Evolutionary conservation across 768 basidiomycete species (phyloP).

Genomic region (Tulasnella sp.): DNA sequence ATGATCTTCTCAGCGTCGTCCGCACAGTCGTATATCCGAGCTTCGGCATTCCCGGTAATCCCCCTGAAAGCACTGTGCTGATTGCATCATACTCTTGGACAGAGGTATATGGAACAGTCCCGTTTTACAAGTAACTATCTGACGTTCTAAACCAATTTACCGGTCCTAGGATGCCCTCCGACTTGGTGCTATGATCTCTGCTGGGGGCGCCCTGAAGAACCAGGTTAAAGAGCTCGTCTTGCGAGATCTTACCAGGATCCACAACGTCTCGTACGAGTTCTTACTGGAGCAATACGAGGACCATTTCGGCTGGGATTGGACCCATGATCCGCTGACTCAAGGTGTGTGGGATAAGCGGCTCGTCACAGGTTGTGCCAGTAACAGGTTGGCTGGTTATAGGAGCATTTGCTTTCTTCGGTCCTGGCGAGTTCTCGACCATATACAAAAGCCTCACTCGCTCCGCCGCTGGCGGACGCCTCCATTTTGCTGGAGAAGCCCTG

Average conservation of each 20-base stretch:
- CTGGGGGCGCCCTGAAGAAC: constrained; percentile 2
- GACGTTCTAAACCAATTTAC: neutral
- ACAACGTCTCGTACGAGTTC: constrained; percentile 30
- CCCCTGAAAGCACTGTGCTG: constrained; percentile 31
- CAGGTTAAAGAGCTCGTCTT: constrained; percentile 34
- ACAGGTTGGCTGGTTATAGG: constrained; percentile 33
- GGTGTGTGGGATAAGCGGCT: constrained; percentile 32
- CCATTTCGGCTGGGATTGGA: constrained; percentile 39
- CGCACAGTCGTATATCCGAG: constrained; percentile 47
- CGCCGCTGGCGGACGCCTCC: constrained; percentile 36
- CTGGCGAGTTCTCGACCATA: constrained; percentile 40
- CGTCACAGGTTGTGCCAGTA: neutral
- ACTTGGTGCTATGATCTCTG: constrained; percentile 37
- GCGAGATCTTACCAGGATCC: constrained; percentile 36
- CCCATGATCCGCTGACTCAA: constrained; percentile 35
- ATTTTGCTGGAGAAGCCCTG: constrained; percentile 41
- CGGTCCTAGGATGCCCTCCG: constrained; percentile 40
- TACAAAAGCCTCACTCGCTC: constrained; percentile 38
- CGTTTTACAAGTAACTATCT: neutral
- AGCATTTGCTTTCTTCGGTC: constrained; percentile 43
- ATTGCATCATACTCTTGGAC: constrained; percentile 45
- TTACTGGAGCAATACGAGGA: constrained; percentile 30
- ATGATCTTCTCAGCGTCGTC: constrained; percentile 10
- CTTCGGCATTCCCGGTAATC: constrained; percentile 35
- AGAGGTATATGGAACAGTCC: neutral